These are phyloP conservation scores for Aureobasidium sp. DNA, from an alignment of 2,329 filamentous ascomycete species.

Conservation along the genomic window DNA sequence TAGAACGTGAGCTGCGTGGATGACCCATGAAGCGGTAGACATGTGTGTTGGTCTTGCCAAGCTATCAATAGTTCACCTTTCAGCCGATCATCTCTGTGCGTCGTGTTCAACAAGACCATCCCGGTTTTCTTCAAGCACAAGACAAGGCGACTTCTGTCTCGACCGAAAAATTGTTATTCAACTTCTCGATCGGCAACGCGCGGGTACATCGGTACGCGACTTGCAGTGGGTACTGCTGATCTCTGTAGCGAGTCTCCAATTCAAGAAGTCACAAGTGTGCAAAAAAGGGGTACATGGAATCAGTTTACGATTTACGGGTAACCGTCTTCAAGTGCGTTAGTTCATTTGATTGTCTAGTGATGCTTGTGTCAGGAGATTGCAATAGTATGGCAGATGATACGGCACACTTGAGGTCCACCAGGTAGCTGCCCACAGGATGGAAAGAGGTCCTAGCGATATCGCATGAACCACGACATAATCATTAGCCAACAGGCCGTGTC, in stretches of 20 bases:
- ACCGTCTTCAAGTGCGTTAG: neutral
- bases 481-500: constrained; percentile 5
- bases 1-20: neutral
- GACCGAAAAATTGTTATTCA: neutral
- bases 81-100: neutral
- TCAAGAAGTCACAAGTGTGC: neutral
- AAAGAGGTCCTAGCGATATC: neutral
- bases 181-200: neutral
- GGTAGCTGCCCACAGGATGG: neutral
- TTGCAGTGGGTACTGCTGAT: constrained; percentile 4
- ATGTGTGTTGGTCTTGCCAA: constrained; percentile 2
- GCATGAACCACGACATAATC: constrained; percentile 2
- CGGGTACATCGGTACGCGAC: neutral
- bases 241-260: neutral
- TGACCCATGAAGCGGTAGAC: neutral
- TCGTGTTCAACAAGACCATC: neutral
- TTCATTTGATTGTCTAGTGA: neutral
- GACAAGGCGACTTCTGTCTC: neutral
- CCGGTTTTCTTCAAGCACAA: neutral
- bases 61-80: neutral
- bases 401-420: neutral
- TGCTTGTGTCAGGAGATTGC: neutral
- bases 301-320: neutral
- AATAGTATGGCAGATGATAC: neutral
- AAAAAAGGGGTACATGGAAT: neutral